A percentile compares a stretch with the other conserved stretches of the same genome.
phyloP scores from a whole-genome alignment of 805 yeast species.

The Hermanozyma aechmeae region DNA sequence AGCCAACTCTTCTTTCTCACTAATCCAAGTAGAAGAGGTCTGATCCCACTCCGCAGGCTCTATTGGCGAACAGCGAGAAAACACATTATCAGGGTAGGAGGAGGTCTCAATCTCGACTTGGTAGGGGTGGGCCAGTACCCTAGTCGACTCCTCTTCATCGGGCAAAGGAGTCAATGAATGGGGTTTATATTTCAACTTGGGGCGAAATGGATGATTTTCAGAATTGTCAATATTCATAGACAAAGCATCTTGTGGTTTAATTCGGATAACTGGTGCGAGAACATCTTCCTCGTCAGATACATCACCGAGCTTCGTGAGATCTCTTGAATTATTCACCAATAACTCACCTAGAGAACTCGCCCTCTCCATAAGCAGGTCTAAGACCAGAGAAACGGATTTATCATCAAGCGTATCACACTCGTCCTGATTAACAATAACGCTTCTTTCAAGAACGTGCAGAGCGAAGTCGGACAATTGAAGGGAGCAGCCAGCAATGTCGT shows the following conservation, averaged over 20 bases:
- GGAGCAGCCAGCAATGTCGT: slow-evolving; percentile 31
- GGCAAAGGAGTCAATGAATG: slow-evolving; percentile 48
- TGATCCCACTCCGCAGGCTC: slow-evolving; percentile 56
- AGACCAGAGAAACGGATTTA: neutral
- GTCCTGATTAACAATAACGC: too few species aligned
- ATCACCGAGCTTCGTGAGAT: slow-evolving; percentile 10
- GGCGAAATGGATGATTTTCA: slow-evolving; percentile 66
- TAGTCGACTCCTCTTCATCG: slow-evolving; percentile 20
- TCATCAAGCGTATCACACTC: slow-evolving; percentile 17
- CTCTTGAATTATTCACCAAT: slow-evolving; percentile 44
- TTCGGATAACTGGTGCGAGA: slow-evolving; percentile 20
- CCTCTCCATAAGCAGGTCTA: neutral
- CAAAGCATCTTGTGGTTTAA: slow-evolving; percentile 67
- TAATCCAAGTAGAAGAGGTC: slow-evolving; percentile 65
- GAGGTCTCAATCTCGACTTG: slow-evolving; percentile 59
- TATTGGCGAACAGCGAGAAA: slow-evolving; percentile 31
- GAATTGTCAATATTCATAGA: slow-evolving; percentile 53
- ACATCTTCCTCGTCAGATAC: slow-evolving; percentile 3
- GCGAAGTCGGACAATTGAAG: slow-evolving; percentile 35
- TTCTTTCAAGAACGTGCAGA: slow-evolving; percentile 33
- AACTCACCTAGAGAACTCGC: neutral
- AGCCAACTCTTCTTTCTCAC: slow-evolving; percentile 40
- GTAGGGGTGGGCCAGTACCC: slow-evolving; percentile 60
- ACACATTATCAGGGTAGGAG: slow-evolving; percentile 55
- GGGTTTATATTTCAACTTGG: slow-evolving; percentile 66